phyloP scores from a whole-genome alignment of 2,329 filamentous ascomycete species.

The Aureobasidium sp. region DNA sequence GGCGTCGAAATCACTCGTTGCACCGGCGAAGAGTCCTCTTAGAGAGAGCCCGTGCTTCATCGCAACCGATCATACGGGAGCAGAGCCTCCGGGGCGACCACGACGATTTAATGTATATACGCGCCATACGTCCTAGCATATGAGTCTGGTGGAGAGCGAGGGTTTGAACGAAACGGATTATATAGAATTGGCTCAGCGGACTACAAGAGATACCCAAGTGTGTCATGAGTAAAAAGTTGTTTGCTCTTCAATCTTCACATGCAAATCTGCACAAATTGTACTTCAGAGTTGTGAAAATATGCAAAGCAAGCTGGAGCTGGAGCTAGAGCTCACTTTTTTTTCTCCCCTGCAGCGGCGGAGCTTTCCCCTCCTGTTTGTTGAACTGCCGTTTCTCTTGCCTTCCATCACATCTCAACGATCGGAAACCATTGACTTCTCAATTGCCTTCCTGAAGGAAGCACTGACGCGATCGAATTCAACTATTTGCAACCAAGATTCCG shows the following conservation, averaged over 20 bases:
- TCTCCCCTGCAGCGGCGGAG: neutral
- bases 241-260: neutral
- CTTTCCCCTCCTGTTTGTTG: neutral
- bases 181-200: neutral
- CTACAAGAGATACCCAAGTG: conserved; percentile 1
- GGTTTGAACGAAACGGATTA: neutral
- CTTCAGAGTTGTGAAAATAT: neutral
- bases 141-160: neutral
- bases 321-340: too few relatives aligned
- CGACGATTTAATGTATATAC: conserved; percentile 6
- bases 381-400: neutral
- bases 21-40: conserved; percentile 28
- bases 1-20: conserved; percentile 59
- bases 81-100: neutral
- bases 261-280: neutral
- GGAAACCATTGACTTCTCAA: neutral
- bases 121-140: conserved; percentile 1
- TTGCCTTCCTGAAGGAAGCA: neutral
- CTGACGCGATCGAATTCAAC: conserved; percentile 6
- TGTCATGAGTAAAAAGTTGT: neutral
- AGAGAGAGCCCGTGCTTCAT: conserved; percentile 6
- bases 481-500: neutral
- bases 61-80: conserved; percentile 1
- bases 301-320: neutral
- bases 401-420: conserved; percentile 1